Evolutionary conservation across 1,284 basidiomycete species (phyloP), one percentile per base, ranked within the genome.

Genomic region (Sanghuangporus baumii): DNA sequence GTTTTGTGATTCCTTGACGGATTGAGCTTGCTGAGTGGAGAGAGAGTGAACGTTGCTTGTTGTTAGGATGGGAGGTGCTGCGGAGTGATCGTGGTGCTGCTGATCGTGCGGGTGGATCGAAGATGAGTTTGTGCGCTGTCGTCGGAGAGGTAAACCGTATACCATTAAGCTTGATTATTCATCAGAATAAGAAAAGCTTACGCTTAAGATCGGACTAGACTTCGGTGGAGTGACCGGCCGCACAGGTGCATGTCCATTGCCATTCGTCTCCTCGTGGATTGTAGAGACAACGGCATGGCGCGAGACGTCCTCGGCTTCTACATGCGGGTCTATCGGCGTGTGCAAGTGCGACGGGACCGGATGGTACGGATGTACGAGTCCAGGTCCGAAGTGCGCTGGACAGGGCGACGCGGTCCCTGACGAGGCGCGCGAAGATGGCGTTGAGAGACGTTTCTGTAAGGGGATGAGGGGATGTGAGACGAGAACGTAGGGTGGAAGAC

Each of bases 391-490:
- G 3, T 73, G 71, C 56, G 72, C 69, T 12, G 75, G 62, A 37
- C 54, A 72, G 23, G 79, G 79, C 55, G 76, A 80, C 3, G 79
- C 74, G 2, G 78, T 76, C 9, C 79, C 79, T 5, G 67, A 68
- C 6, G 64, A 74, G 16, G 78, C 74, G 46, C 73, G 74, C n/a
- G 77, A 76, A 36, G 71, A 67, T 1, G 75, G 71, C 4, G 55
- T 37, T 1, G 60, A 50, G 9, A 76, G 71, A 31, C 79, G 78
- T 78, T 80, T 81, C 78, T 80, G 60, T 54, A 61, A 55, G 55
- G 54, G 18, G 55, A 36, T 57, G 43, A 57, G 26, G 20, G 8
- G 18, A 7, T 26, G 50, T 36, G 2, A 9, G 41, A 40, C 36
- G n/a, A 31, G 3, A 31, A 31, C 3, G 26, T 3, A 3, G 26